Conservation (phyloP, 2,329 filamentous ascomycete species). For the Huntiella decipiens region DNA sequence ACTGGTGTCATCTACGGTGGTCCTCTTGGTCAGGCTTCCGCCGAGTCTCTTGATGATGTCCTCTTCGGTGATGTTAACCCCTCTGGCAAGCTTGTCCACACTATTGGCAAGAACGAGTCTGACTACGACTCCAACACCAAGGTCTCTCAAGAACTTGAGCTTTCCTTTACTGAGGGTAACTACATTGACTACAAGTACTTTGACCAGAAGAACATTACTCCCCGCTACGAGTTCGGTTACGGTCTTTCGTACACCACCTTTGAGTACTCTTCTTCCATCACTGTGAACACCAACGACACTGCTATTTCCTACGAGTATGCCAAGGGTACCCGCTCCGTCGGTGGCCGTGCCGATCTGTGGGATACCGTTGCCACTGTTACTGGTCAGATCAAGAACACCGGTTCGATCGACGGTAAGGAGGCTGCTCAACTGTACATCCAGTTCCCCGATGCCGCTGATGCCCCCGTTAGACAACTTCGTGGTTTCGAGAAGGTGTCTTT, state of each 20-base stretch:
- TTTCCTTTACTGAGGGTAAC: constrained; percentile 31
- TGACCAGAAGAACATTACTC: constrained; percentile 27
- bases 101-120: constrained; percentile 33
- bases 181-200: constrained; percentile 37
- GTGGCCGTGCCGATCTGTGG: constrained; percentile 38
- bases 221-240: constrained; percentile 36
- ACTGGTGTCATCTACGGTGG: constrained; percentile 45
- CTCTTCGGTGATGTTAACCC: constrained; percentile 38
- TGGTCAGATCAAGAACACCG: constrained; percentile 31
- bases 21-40: constrained; percentile 44
- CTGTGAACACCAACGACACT: constrained; percentile 17
- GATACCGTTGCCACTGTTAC: constrained; percentile 28
- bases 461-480: constrained; percentile 38
- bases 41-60: constrained; percentile 32
- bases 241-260: constrained; percentile 38
- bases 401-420: constrained; percentile 26
- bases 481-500: constrained; percentile 44
- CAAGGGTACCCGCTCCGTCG: constrained; percentile 18
- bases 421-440: constrained; percentile 38
- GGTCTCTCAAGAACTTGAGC: constrained; percentile 31
- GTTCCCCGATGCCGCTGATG: constrained; percentile 28
- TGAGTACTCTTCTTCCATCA: constrained; percentile 26
- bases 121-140: constrained; percentile 38
- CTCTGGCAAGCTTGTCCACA: constrained; percentile 42
- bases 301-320: constrained; percentile 20